Percentiles rank a stretch among this genome's conserved stretches.
Conservation (phyloP, 1,139 yeast genomes). For the Geotrichum macrosporum region DNA sequence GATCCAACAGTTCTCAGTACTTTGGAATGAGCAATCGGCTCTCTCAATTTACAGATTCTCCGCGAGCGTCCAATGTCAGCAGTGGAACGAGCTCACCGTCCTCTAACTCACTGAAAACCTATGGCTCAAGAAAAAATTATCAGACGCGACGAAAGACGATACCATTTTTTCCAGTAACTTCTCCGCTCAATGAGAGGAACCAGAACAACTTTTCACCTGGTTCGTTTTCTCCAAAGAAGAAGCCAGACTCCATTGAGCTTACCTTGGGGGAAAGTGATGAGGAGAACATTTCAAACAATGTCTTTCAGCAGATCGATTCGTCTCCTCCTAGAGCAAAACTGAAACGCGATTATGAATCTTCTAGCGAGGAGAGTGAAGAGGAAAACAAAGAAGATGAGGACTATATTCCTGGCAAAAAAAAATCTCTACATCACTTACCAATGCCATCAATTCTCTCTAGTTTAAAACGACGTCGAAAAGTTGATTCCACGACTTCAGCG, state of each 20-base stretch:
- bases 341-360: conserved; percentile 1
- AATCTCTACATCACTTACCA: too few species aligned
- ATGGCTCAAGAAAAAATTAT: conserved; percentile 8
- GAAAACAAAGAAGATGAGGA: neutral
- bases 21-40: neutral
- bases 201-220: neutral
- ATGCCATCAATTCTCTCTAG: conserved; percentile 4
- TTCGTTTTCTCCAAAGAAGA: neutral
- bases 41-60: neutral
- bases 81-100: neutral
- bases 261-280: neutral
- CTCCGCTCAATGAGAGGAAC: conserved; percentile 3
- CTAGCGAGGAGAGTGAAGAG: neutral
- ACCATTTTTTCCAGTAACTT: conserved; percentile 9
- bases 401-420: neutral
- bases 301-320: neutral
- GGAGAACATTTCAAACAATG: neutral
- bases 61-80: neutral
- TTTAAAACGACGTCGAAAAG: conserved; percentile 9
- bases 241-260: neutral
- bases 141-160: conserved; percentile 9
- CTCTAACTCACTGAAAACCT: conserved; percentile 4
- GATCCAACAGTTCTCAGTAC: too few species aligned
- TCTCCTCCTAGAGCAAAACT: conserved; percentile 1
- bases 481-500: neutral